phyloP scores from a whole-genome alignment of 2,329 filamentous ascomycete species.

The Chaetothyriales sp. region DNA sequence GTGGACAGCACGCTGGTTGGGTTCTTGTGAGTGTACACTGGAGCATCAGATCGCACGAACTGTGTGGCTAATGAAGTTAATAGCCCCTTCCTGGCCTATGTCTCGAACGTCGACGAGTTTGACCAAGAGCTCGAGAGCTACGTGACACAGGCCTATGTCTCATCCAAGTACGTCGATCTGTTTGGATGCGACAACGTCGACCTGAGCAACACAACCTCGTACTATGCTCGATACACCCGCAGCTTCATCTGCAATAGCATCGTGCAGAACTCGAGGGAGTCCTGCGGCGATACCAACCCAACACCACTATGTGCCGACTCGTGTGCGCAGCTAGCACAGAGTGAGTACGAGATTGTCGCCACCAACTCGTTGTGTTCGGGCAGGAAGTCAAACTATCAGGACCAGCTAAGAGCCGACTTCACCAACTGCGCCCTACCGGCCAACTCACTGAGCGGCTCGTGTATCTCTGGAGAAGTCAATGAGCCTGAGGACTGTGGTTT shows the following conservation, averaged over 20 bases:
- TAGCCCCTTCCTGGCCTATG: conserved; percentile 73
- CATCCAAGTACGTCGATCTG: conserved; percentile 61
- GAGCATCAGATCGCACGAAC: conserved; percentile 8
- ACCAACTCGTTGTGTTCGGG: conserved; percentile 58
- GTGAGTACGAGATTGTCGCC: conserved; percentile 69
- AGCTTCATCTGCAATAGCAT: conserved; percentile 88
- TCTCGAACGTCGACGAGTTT: conserved; percentile 61
- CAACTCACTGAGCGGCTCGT: conserved; percentile 58
- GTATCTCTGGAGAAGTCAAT: conserved; percentile 62
- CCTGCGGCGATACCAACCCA: conserved; percentile 51
- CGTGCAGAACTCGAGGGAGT: conserved; percentile 66
- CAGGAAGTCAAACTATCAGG: conserved; percentile 48
- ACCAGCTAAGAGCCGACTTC: conserved; percentile 81
- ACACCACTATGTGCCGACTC: conserved; percentile 76
- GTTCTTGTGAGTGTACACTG: conserved; percentile 45
- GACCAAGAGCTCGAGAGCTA: conserved; percentile 60
- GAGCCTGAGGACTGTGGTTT: conserved; percentile 82
- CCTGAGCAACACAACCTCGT: conserved; percentile 58
- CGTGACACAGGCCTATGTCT: conserved; percentile 58
- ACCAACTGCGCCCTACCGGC: conserved; percentile 72
- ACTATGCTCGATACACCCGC: conserved; percentile 87
- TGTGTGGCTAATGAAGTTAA: conserved; percentile 15
- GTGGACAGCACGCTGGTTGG: conserved; percentile 42
- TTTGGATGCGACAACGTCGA: conserved; percentile 70
- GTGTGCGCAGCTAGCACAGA: conserved; percentile 75